These are phyloP conservation scores for Geotrichum histeridarum DNA, from an alignment of 1,139 yeast genomes.

Conservation along the genomic window DNA sequence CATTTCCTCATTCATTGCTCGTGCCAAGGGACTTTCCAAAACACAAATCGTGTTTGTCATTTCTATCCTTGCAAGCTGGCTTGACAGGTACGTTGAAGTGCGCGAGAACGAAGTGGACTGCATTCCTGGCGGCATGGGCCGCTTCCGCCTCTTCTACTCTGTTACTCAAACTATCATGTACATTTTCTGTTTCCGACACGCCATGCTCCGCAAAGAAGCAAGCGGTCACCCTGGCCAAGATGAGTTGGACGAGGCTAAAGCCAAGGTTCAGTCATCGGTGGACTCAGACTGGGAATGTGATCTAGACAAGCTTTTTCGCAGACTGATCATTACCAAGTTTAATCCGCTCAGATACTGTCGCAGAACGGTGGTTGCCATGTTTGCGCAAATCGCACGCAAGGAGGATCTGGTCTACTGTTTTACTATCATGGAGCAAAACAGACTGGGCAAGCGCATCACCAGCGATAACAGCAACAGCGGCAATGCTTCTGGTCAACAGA, in stretches of 20 bases:
- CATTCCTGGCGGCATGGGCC: conserved; percentile 40
- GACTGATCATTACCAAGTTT: conserved; percentile 79
- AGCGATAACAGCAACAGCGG: conserved; percentile 11
- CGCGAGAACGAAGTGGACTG: conserved; percentile 75
- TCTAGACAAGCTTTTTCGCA: conserved; percentile 78
- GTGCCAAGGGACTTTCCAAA: conserved; percentile 69
- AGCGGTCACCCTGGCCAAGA: background rate
- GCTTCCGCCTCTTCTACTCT: conserved; percentile 86
- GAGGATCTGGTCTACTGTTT: conserved; percentile 90
- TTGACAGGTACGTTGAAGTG: conserved; percentile 71
- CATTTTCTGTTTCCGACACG: conserved; percentile 84
- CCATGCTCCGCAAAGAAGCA: conserved; percentile 39
- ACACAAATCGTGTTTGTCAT: conserved; percentile 74
- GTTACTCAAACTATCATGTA: conserved; percentile 87
- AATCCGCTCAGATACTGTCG: conserved; percentile 92
- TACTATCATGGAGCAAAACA: conserved; percentile 86
- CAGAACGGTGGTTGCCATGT: conserved; percentile 87
- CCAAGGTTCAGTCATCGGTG: conserved; percentile 23
- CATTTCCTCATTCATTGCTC: conserved; percentile 81
- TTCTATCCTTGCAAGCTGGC: conserved; percentile 76
- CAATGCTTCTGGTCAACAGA: background rate
- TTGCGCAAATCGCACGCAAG: conserved; percentile 87
- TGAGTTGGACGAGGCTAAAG: conserved; percentile 26
- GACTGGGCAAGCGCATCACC: conserved; percentile 46
- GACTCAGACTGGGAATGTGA: conserved; percentile 67